Evolutionary conservation across 1,139 yeast genomes (phyloP).

Genomic region (Blastobotrys aristatus): DNA sequence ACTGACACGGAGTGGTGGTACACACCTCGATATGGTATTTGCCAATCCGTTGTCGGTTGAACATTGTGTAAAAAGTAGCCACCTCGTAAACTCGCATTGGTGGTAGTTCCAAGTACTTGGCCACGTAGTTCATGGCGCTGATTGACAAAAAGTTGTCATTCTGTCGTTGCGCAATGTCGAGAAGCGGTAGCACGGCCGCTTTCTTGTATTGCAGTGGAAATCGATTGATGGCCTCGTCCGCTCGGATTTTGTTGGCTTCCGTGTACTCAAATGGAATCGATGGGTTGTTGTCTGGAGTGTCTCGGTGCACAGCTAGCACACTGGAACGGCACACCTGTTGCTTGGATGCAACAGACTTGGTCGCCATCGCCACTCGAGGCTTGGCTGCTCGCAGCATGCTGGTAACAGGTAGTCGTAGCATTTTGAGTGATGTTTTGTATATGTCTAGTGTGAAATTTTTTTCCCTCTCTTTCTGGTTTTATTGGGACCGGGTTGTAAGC

Average conservation of each 20-base stretch:
- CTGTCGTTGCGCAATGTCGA: slow-evolving; percentile 87
- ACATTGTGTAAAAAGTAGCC: slow-evolving; percentile 91
- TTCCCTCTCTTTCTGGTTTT: no score
- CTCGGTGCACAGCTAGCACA: slow-evolving; percentile 46
- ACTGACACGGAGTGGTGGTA: slow-evolving; percentile 87
- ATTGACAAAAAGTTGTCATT: slow-evolving; percentile 85
- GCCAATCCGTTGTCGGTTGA: slow-evolving; percentile 83
- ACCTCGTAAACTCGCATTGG: slow-evolving; percentile 95
- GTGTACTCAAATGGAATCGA: slow-evolving; percentile 68
- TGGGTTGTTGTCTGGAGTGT: slow-evolving; percentile 63
- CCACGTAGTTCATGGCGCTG: slow-evolving; percentile 90
- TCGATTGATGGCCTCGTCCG: slow-evolving; percentile 68
- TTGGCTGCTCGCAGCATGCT: background rate
- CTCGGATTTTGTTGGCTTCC: slow-evolving; percentile 62
- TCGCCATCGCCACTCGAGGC: background rate
- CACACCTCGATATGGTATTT: slow-evolving; percentile 80
- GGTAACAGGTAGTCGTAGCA: background rate
- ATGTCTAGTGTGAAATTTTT: no score
- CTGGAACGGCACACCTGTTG: background rate
- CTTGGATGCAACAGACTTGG: background rate
- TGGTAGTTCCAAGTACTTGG: slow-evolving; percentile 79
- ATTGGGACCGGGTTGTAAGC: no score
- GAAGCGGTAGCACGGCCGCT: slow-evolving; percentile 83
- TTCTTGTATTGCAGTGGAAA: slow-evolving; percentile 85
- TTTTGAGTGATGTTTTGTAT: no score